A percentile compares a stretch with the other conserved stretches of the same genome.
phyloP scores from a whole-genome alignment of 768 basidiomycete species.

The Mycena polygramma region DNA sequence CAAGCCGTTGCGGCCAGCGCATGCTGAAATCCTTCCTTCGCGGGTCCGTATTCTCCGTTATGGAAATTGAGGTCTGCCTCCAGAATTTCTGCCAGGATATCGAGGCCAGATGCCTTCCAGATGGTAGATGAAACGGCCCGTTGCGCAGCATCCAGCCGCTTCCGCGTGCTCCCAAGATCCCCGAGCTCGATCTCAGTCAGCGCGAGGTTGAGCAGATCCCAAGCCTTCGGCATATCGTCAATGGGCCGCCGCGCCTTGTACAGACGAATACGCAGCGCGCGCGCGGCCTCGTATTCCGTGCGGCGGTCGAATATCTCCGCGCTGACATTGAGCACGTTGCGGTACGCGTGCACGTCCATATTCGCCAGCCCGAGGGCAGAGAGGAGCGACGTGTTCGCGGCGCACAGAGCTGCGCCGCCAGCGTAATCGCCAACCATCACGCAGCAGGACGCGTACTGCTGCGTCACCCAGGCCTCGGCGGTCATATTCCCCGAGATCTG shows the following conservation, averaged over 20 bases:
- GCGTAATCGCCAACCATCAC: conserved; percentile 24
- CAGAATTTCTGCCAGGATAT: background rate
- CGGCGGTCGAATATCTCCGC: conserved; percentile 25
- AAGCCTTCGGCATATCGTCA: conserved; percentile 18
- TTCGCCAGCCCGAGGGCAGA: conserved; percentile 16
- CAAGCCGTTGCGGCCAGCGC: background rate
- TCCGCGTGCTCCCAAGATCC: background rate
- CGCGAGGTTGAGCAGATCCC: conserved; percentile 23
- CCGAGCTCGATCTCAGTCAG: conserved; percentile 24
- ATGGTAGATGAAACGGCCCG: background rate
- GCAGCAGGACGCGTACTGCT: conserved; percentile 21
- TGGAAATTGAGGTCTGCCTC: conserved; percentile 7
- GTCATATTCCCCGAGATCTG: conserved; percentile 23
- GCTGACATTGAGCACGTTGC: conserved; percentile 22
- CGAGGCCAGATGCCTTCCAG: conserved; percentile 4
- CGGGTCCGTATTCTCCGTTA: background rate
- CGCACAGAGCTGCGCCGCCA: background rate
- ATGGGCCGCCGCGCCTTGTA: conserved; percentile 17
- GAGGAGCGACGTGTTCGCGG: background rate
- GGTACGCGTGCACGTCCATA: conserved; percentile 18
- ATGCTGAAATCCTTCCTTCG: background rate
- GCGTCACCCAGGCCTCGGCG: conserved; percentile 23
- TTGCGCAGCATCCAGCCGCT: background rate
- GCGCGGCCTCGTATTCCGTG: conserved; percentile 24
- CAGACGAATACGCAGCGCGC: conserved; percentile 12